Evolutionary conservation across 2,329 filamentous ascomycete species (phyloP).

Genomic region (Pseudonectria foliicola): DNA sequence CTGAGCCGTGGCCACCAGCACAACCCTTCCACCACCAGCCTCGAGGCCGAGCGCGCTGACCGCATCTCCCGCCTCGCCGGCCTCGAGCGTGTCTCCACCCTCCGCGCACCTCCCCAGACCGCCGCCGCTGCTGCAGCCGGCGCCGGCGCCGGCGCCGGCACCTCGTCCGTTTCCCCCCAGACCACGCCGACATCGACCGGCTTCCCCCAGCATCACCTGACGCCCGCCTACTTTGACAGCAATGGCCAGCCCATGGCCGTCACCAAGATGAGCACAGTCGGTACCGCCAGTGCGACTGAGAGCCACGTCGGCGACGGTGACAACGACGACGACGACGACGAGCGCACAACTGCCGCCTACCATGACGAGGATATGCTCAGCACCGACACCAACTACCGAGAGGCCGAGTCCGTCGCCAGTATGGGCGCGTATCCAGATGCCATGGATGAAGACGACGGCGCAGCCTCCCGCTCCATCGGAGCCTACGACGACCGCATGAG

Average conservation of each 20-base stretch:
- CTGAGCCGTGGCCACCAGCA: slow-evolving; percentile 53
- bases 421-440: slow-evolving; percentile 35
- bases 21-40: slow-evolving; percentile 58
- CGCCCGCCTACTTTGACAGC: slow-evolving; percentile 73
- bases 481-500: slow-evolving; percentile 67
- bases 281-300: slow-evolving; percentile 80
- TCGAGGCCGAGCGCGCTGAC: slow-evolving; percentile 88
- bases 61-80: slow-evolving; percentile 91
- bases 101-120: slow-evolving; percentile 44
- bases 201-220: slow-evolving; percentile 38
- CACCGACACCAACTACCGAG: slow-evolving; percentile 54
- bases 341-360: slow-evolving; percentile 46
- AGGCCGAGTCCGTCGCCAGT: slow-evolving; percentile 54
- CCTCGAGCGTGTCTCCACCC: slow-evolving; percentile 79
- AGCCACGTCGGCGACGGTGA: slow-evolving; percentile 55
- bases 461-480: slow-evolving; percentile 39
- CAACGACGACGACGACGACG: slow-evolving; percentile 46
- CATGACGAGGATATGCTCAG: slow-evolving; percentile 63
- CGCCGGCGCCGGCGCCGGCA: slow-evolving; percentile 13
- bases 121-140: slow-evolving; percentile 19
- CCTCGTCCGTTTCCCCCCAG: slow-evolving; percentile 39
- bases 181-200: slow-evolving; percentile 44
- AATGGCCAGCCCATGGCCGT: slow-evolving; percentile 60
- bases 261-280: slow-evolving; percentile 83
- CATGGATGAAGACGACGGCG: slow-evolving; percentile 48